Percentiles rank a stretch among this genome's conserved stretches.
Evolutionary conservation across 768 basidiomycete genomes (phyloP).

Genomic region (Pisolithus orientalis): DNA sequence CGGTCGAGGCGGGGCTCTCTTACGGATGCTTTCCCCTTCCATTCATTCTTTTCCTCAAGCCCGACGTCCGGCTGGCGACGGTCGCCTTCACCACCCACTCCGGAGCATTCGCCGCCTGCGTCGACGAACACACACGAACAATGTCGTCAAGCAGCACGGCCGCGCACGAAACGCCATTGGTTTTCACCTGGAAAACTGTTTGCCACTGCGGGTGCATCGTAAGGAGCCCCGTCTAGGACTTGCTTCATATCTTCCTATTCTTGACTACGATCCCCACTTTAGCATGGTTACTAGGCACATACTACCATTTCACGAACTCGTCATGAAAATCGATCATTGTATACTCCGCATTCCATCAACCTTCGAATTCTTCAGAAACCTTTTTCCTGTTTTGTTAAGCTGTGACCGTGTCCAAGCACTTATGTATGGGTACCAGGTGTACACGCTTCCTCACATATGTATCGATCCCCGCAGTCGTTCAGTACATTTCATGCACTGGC

Average conservation of each 20-base stretch:
- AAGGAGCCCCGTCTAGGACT: slow-evolving; percentile 6
- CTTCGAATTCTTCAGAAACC: slow-evolving; percentile 1
- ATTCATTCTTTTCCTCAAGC: slow-evolving; percentile 27
- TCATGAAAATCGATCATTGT: not conserved
- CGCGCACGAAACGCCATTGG: slow-evolving; percentile 45
- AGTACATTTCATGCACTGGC: not conserved
- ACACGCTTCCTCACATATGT: slow-evolving; percentile 20
- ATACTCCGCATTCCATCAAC: not conserved
- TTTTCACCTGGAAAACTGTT: slow-evolving; percentile 50
- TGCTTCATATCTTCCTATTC: not conserved
- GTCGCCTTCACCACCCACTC: slow-evolving; percentile 36
- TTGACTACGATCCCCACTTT: not conserved
- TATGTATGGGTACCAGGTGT: slow-evolving; percentile 31
- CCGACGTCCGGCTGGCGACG: slow-evolving; percentile 29
- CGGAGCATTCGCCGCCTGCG: slow-evolving; percentile 22
- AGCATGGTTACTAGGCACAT: slow-evolving; percentile 1
- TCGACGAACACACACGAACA: slow-evolving; percentile 23
- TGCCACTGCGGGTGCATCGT: slow-evolving; percentile 34
- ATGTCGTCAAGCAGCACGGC: slow-evolving; percentile 28
- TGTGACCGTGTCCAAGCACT: slow-evolving; percentile 9
- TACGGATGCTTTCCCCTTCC: slow-evolving; percentile 44
- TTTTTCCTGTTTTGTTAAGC: not conserved
- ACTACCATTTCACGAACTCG: not conserved
- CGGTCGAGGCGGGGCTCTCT: slow-evolving; percentile 25
- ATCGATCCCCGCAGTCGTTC: slow-evolving; percentile 8